A percentile compares a stretch with the other conserved stretches of the same genome.
Evolutionary conservation across 306 rosid species (phyloP).

Genomic region (Rubus idaeus): DNA sequence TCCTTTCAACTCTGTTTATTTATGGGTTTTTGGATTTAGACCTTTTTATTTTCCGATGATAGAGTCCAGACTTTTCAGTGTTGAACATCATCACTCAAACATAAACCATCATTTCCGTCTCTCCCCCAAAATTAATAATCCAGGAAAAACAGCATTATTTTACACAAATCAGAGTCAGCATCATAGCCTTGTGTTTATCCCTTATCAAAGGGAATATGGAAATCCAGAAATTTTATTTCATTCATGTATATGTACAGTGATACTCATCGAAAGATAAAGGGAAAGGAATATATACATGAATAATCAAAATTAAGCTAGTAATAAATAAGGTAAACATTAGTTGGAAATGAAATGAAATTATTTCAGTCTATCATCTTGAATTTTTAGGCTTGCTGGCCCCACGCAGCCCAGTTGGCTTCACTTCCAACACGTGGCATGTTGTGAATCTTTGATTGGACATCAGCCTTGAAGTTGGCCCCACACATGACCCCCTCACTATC

Average conservation of each 20-base stretch:
- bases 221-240: background rate
- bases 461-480: constrained; percentile 92
- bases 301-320: background rate
- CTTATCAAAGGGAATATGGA: background rate
- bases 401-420: constrained; percentile 86
- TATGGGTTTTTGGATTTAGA: no score
- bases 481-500: constrained; percentile 94
- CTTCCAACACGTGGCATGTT: constrained; percentile 97
- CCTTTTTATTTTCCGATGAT: background rate
- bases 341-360: background rate
- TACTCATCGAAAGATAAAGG: background rate
- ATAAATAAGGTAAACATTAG: background rate
- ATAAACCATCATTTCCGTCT: background rate
- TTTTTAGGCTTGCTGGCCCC: constrained; percentile 46
- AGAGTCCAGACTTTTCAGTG: background rate
- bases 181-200: background rate
- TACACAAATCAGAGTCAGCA: background rate
- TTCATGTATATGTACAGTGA: background rate
- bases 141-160: background rate
- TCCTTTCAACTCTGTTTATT: background rate
- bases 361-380: background rate
- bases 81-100: background rate
- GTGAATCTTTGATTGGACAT: constrained; percentile 56
- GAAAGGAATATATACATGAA: background rate
- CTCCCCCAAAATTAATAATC: background rate